Base-by-base conservation (phyloP, 1,284 basidiomycete species). In the Singerocomus rubriflavus region DNA sequence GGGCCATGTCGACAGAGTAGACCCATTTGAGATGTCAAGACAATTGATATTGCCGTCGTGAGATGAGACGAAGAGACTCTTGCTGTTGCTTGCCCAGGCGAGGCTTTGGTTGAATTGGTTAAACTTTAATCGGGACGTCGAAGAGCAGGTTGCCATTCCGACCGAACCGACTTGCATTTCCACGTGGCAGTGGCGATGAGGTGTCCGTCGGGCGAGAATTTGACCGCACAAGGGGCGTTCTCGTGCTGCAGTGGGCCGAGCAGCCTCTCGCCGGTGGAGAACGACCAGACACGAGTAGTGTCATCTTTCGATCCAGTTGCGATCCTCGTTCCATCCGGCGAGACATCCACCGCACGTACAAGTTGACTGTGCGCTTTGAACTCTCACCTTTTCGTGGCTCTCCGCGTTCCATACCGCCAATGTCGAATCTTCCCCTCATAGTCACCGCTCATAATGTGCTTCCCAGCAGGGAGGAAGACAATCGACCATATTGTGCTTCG, bases 391-490 rank as follows among this genome's bases (percentile, higher is more conserved):
- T 12, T 26, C 17, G 32, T 32, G 33, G 27, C 3, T 54, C 31
- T 36, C 27, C 16, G 16, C 27, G 21, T 40, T 17, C 51, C 51
- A 52, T 3, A 54, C 36, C 11, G 6, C 43, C 51, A 52, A 4
- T 43, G 7, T n/a, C 44, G 44, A 35, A 52, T 54, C 27, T 39
- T 54, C 5, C 52, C 51, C 27, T 39, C 43, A 10, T 13, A 5
- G 2, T 32, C 27, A n/a, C 51, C 36, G 13, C 52, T 16, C 21
- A 52, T 21, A 8, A 54, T 5, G 16, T 32, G 44, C 11, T 34
- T 35, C 5, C 25, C 26, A 21, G 31, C 43, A 11, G 5, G 16
- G 14, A 50, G 31, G 17, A 50, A 39, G 6, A 46, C 47, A 14
- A 50, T 13, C 5, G 48, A 30, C 26, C 26, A 50, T 39, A 50